Percentiles rank a stretch among this genome's conserved stretches.
phyloP scores from a whole-genome alignment of 169 alveolate genomes.

The Plasmodium cynomolgi region DNA sequence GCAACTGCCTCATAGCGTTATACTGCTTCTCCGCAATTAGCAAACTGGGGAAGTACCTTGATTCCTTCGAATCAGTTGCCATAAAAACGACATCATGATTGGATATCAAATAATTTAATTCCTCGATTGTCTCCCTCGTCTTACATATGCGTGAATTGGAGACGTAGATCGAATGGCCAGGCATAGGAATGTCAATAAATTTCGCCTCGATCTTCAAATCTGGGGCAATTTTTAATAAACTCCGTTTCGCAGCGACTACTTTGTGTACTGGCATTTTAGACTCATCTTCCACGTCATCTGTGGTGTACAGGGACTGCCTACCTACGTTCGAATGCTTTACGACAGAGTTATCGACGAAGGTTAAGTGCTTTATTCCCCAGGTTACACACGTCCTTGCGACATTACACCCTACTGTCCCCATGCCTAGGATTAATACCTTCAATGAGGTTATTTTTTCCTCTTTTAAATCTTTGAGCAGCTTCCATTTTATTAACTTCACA shows the following conservation, averaged over 20 bases:
- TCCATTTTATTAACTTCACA: conserved; percentile 83
- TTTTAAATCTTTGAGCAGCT: conserved; percentile 76
- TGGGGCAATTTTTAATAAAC: conserved; percentile 77
- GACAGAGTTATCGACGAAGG: conserved; percentile 76
- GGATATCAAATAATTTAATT: conserved; percentile 53
- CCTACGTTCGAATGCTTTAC: conserved; percentile 78
- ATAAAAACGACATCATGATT: conserved; percentile 80
- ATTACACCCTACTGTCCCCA: conserved; percentile 85
- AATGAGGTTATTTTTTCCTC: conserved; percentile 69
- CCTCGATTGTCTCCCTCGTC: conserved; percentile 5
- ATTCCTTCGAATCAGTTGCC: conserved; percentile 84
- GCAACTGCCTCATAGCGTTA: conserved; percentile 9
- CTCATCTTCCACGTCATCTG: conserved; percentile 23
- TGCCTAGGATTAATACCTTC: conserved; percentile 80
- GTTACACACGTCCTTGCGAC: conserved; percentile 78
- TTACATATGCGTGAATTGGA: conserved; percentile 28
- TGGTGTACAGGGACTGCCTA: conserved; percentile 79
- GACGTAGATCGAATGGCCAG: conserved; percentile 77
- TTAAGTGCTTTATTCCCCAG: conserved; percentile 82
- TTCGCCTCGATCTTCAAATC: conserved; percentile 73
- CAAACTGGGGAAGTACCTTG: conserved; percentile 84
- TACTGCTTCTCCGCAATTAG: conserved; percentile 73
- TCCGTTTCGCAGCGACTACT: conserved; percentile 77
- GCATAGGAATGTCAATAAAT: conserved; percentile 82
- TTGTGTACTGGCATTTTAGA: conserved; percentile 58